Evolutionary conservation across 371 early-diverging fungal species (phyloP).

Genomic region (Nosema muscidifuracis): DNA sequence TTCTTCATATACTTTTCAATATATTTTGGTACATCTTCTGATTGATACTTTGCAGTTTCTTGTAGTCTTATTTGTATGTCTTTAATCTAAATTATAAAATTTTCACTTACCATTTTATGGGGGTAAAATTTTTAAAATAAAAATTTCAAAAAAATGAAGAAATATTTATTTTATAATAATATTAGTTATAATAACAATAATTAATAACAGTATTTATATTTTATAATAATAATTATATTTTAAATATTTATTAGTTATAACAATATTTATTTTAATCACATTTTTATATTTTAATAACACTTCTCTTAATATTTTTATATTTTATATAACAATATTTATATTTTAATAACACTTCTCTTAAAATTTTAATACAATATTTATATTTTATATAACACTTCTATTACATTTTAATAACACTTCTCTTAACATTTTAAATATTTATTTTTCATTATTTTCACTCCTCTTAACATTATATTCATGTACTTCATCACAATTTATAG

Average conservation of each 20-base stretch:
- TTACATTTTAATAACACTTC: not conserved
- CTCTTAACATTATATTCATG: slow-evolving; percentile 15
- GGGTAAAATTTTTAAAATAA: slow-evolving; percentile 5
- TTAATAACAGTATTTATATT: too few species aligned
- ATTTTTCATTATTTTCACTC: not conserved
- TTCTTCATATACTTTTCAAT: slow-evolving; percentile 47
- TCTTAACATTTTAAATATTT: slow-evolving; percentile 2
- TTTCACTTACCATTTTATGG: slow-evolving; percentile 20
- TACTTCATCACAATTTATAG: not conserved
- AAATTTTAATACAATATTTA: not conserved
- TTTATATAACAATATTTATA: too few species aligned
- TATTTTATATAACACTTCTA: slow-evolving; percentile 1
- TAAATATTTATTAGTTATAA: too few species aligned
- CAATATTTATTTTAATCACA: too few species aligned
- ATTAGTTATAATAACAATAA: not conserved
- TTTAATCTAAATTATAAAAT: slow-evolving; percentile 17
- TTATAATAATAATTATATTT: too few species aligned
- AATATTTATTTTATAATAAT: too few species aligned
- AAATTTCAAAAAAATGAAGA: not conserved
- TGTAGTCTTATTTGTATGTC: slow-evolving; percentile 17
- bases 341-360: too few species aligned
- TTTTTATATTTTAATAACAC: too few species aligned
- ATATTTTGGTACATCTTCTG: slow-evolving; percentile 52
- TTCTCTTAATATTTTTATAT: too few species aligned
- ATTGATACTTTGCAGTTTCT: slow-evolving; percentile 33